A percentile compares a stretch with the other conserved stretches of the same genome.
Evolutionary conservation across 345 rosid species (phyloP).

Genomic region (Rhizophora apiculata): DNA sequence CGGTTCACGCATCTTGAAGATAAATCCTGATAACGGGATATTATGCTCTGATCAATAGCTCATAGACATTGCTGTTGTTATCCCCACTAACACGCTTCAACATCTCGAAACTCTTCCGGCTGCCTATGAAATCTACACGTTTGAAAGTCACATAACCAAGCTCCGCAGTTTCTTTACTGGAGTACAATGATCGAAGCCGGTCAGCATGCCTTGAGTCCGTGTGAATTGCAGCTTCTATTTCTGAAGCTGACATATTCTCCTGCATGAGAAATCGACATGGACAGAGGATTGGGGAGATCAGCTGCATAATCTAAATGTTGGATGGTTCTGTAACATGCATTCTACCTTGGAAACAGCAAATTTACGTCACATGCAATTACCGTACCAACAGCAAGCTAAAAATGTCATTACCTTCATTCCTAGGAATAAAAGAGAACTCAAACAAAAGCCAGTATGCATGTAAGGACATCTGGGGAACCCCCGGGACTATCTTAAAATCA

Average conservation of each 20-base stretch:
- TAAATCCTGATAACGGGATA: too few relatives aligned
- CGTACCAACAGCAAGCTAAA: neutral
- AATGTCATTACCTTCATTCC: neutral
- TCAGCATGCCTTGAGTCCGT: conserved; percentile 88
- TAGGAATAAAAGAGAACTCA: neutral
- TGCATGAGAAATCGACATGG: conserved; percentile 17
- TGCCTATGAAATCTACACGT: conserved; percentile 75
- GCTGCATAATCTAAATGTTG: neutral
- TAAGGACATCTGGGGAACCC: neutral
- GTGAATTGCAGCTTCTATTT: conserved; percentile 77
- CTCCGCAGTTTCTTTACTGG: conserved; percentile 51
- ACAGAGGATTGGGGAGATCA: neutral
- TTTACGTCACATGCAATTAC: neutral
- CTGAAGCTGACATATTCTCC: conserved; percentile 71
- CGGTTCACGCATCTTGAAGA: too few relatives aligned
- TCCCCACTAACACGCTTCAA: conserved; percentile 82
- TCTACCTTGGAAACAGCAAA: neutral
- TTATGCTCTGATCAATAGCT: conserved; percentile 32
- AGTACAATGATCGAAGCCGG: conserved; percentile 62
- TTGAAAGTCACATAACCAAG: conserved; percentile 47
- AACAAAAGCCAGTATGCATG: neutral
- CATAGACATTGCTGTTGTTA: conserved; percentile 75
- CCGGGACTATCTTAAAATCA: neutral
- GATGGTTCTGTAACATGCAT: neutral
- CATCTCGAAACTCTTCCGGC: conserved; percentile 74